Conservation (phyloP, 2,329 filamentous ascomycete species). For the Claviceps digitariae region DNA sequence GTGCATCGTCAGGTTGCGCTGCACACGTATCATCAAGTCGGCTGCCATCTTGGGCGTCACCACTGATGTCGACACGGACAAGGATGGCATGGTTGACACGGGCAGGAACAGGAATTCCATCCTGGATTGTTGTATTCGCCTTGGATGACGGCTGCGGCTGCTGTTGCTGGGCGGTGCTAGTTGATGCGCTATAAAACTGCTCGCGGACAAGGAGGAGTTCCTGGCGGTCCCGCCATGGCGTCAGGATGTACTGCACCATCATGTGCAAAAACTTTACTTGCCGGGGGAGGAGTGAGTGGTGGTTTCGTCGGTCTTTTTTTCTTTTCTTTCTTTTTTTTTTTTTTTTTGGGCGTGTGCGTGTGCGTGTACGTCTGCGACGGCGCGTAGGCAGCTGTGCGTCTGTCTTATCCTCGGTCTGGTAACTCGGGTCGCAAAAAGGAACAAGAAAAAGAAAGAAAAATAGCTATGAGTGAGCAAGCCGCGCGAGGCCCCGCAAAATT, state of each 20-base stretch:
- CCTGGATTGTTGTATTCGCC: background rate
- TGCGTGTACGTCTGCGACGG: too few species aligned
- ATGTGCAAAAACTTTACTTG: background rate
- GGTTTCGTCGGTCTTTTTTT: background rate
- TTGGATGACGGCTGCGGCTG: constrained; percentile 1
- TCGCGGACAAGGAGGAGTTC: constrained; percentile 54
- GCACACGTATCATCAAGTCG: background rate
- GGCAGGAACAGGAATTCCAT: background rate
- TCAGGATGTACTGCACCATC: constrained; percentile 63
- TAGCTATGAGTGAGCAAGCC: background rate
- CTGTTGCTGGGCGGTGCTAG: constrained; percentile 6
- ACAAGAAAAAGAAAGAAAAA: background rate
- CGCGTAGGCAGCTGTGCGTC: background rate
- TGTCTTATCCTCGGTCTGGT: background rate
- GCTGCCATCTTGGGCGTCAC: background rate
- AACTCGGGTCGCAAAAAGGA: background rate
- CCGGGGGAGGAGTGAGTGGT: background rate
- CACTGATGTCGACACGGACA: background rate
- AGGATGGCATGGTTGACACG: too few species aligned
- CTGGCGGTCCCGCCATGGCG: constrained; percentile 53
- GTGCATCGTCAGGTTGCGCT: background rate
- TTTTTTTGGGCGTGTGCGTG: background rate
- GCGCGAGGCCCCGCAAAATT: background rate
- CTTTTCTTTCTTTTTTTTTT: background rate
- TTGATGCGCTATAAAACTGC: constrained; percentile 41